These are phyloP conservation scores for Dictyostelium purpureum DNA, from an alignment of 78 protist genomes.

Conservation along the genomic window DNA sequence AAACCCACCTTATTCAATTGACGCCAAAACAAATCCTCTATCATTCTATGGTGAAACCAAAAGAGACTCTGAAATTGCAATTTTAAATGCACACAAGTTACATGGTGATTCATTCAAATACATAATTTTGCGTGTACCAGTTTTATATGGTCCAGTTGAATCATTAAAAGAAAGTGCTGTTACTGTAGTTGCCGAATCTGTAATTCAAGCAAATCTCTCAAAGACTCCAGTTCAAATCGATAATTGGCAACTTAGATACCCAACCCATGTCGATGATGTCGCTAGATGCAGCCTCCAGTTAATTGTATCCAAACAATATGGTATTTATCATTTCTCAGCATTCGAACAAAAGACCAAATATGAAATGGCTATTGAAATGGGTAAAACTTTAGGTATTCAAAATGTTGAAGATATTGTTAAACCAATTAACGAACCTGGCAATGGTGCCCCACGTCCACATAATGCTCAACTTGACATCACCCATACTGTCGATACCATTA, in stretches of 20 bases:
- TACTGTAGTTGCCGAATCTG: constrained; percentile 35
- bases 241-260: constrained; percentile 65
- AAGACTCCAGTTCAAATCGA: constrained; percentile 17
- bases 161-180: constrained; percentile 34
- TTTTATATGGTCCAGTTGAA: constrained; percentile 61
- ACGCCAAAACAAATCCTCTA: constrained; percentile 21
- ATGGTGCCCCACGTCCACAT: constrained; percentile 60
- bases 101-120: background rate
- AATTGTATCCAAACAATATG: background rate
- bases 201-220: background rate
- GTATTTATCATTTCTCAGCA: constrained; percentile 36
- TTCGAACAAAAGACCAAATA: constrained; percentile 25
- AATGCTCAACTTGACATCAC: constrained; percentile 21
- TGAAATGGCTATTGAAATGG: constrained; percentile 44
- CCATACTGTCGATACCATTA: background rate
- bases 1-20: constrained; percentile 21
- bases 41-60: constrained; percentile 72
- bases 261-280: constrained; percentile 66
- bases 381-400: background rate
- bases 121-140: constrained; percentile 54
- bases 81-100: background rate
- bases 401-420: background rate
- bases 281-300: background rate
- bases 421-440: background rate
- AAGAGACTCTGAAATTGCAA: constrained; percentile 16